Base-by-base conservation (phyloP, 306 rosid genomes). In the Castanea sativa region DNA sequence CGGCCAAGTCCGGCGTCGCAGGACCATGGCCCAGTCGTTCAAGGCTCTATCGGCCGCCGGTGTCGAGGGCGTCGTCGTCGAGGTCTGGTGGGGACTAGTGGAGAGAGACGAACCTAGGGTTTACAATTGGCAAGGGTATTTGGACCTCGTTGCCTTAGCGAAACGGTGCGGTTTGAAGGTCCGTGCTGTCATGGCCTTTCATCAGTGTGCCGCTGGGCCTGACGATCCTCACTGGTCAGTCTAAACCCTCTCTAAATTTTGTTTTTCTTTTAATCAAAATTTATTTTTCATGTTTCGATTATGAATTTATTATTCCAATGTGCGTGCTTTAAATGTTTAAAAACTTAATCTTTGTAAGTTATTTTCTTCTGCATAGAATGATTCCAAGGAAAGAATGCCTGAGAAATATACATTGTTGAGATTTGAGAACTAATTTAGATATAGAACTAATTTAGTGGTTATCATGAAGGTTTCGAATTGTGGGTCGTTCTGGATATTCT, bases 41-140 rank as follows among this genome's bases (percentile, higher is more conserved):
- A 79, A 82, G 79, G 90, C 97, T 13, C 88, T 94, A 2, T 92
- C 88, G 5, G 55, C 79, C 1, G 91, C 96, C 0, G 97, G 97
- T 51, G 97, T 94, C 0, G 98, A 92, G 30, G 98, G 98, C 35
- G 97, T 94, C 64, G 97, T 87, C 3, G 77, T 94, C 41, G 98
- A 94, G 87, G 89, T 92, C 29, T 92, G 97, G 97, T 94, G 98
- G 98, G 98, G 94, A 2, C 52, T 94, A 72, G 96, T 94, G 23
- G 98, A 94, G 90, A 89, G 84, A 86, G 87, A 84, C 56, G 84
- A 71, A 64, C 96, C 98, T 77, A 77, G 86, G 90, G 79, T 75
- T 77, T 94, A 90, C 75, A 83, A 89, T 77, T 94, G 97, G 98
- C 57, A 83, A 81, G 98, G 97, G 9, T 94, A 92, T 79, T 55